Percentiles rank a stretch among this genome's conserved stretches.
Conservation (phyloP, 371 early-diverging fungal genomes). For the Chytridium lagenaria region DNA sequence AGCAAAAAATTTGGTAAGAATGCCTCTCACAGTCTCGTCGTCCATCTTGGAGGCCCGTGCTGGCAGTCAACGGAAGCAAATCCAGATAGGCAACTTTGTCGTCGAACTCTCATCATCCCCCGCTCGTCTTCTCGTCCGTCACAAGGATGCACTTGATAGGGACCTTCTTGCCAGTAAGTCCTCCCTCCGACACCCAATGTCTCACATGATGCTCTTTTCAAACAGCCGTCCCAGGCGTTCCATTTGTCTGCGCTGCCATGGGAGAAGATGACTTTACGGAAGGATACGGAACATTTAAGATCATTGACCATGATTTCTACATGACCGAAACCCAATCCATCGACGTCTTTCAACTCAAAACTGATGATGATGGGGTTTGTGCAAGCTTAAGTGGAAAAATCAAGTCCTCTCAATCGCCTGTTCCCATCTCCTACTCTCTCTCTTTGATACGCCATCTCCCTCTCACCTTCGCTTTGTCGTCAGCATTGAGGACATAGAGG, state of each 20-base stretch:
- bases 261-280: conserved; percentile 28
- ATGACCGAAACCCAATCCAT: conserved; percentile 16
- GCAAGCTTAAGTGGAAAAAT: conserved; percentile 9
- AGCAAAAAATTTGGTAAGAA: too few relatives aligned
- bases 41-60: not conserved
- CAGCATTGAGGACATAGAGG: conserved; percentile 5
- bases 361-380: conserved; percentile 2
- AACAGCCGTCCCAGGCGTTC: conserved; percentile 13
- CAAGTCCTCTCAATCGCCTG: not conserved
- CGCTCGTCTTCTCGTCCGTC: not conserved
- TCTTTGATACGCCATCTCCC: conserved; percentile 12
- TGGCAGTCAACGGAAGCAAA: not conserved
- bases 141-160: not conserved
- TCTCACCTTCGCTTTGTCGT: conserved; percentile 16
- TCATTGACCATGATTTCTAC: conserved; percentile 29
- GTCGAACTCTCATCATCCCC: not conserved
- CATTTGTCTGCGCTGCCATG: conserved; percentile 16
- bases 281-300: conserved; percentile 22
- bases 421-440: conserved; percentile 9
- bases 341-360: conserved; percentile 1
- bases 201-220: not conserved
- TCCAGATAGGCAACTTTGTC: conserved; percentile 9
- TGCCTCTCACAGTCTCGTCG: not conserved
- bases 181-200: not conserved
- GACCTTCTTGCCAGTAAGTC: not conserved